Conservation (phyloP, 2,329 filamentous ascomycete genomes). For the Aspergillus unguis region DNA sequence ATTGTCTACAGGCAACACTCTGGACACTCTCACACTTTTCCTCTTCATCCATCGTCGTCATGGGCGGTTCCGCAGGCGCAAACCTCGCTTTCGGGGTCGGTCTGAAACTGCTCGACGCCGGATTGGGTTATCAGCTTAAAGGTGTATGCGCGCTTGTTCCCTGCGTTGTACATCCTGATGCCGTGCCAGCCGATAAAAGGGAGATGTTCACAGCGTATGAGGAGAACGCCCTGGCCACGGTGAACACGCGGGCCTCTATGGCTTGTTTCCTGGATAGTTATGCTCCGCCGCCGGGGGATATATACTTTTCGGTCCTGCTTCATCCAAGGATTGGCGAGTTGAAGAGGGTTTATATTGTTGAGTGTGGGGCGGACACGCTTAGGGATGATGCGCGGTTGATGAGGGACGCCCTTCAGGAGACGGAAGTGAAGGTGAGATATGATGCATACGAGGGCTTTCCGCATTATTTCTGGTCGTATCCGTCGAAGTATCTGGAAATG, state of each 20-base stretch:
- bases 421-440: not conserved
- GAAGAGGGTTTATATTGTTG: conserved; percentile 12
- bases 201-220: conserved; percentile 33
- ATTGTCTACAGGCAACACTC: conserved; percentile 8
- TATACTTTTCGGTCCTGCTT: conserved; percentile 3
- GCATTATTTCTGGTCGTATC: conserved; percentile 10
- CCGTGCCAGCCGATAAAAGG: conserved; percentile 35
- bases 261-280: conserved; percentile 29
- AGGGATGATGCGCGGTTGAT: conserved; percentile 11
- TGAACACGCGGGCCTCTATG: conserved; percentile 37
- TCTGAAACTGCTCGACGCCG: conserved; percentile 38
- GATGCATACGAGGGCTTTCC: conserved; percentile 6
- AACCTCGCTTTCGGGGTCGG: conserved; percentile 37
- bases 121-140: conserved; percentile 31
- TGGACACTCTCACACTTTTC: conserved; percentile 14
- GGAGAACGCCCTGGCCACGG: conserved; percentile 36
- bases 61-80: conserved; percentile 40
- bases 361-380: conserved; percentile 10
- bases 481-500: not conserved
- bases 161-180: conserved; percentile 35
- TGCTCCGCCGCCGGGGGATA: conserved; percentile 1
- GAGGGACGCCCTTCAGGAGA: conserved; percentile 4
- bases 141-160: conserved; percentile 40
- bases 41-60: conserved; percentile 12
- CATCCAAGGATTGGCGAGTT: conserved; percentile 8